These are phyloP conservation scores for Metschnikowia kofuensis DNA, from an alignment of 805 yeast genomes.

Conservation along the genomic window DNA sequence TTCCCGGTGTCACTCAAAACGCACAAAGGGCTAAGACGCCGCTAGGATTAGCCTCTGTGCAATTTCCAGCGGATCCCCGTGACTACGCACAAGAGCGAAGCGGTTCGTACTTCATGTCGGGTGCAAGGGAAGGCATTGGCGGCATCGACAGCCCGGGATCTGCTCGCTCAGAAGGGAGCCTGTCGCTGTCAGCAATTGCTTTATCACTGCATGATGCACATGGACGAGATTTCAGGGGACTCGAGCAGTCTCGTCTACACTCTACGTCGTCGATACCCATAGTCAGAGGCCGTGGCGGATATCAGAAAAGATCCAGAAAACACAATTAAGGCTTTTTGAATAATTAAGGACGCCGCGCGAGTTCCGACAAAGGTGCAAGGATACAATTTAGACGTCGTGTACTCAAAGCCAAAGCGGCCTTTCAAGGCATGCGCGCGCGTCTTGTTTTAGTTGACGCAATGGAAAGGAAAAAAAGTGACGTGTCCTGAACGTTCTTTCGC, in stretches of 20 bases:
- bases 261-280: slow-evolving; percentile 24
- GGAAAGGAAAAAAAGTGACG: neutral
- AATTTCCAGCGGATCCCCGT: too few relatives aligned
- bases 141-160: neutral
- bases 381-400: too few relatives aligned
- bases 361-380: too few relatives aligned
- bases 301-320: slow-evolving; percentile 41
- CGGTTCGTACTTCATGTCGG: neutral
- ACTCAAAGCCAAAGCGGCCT: too few relatives aligned
- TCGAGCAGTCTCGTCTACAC: neutral
- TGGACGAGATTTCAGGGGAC: neutral
- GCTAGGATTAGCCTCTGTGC: neutral
- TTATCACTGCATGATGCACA: neutral
- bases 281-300: slow-evolving; percentile 43
- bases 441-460: too few relatives aligned
- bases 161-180: slow-evolving; percentile 1
- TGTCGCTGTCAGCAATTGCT: neutral
- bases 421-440: too few relatives aligned
- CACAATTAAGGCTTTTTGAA: slow-evolving; percentile 19
- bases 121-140: too few relatives aligned
- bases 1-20: neutral
- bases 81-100: too few relatives aligned
- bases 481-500: neutral
- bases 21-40: neutral
- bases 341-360: too few relatives aligned